phyloP scores from a whole-genome alignment of 73 alveolate species.

The Paramecium sonneborni region DNA sequence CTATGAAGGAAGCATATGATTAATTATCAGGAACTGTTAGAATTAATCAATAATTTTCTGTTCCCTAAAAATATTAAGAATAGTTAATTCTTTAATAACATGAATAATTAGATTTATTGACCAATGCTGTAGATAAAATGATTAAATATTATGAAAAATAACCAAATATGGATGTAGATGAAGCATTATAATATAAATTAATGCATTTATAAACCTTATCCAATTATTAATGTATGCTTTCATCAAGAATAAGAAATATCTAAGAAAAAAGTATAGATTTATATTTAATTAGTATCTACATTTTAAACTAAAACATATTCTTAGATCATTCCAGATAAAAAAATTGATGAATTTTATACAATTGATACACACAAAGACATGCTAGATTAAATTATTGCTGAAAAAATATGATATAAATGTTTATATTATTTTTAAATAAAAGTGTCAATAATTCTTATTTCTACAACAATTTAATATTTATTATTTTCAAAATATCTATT shows the following conservation, averaged over 20 bases:
- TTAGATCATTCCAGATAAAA: not conserved
- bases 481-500: no score
- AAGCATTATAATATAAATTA: not conserved
- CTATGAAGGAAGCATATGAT: not conserved
- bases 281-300: not conserved
- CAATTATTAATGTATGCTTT: not conserved
- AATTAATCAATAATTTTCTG: not conserved
- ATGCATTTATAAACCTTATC: not conserved
- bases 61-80: slow-evolving; percentile 5
- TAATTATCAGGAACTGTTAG: not conserved
- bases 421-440: no score
- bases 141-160: not conserved
- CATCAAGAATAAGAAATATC: not conserved
- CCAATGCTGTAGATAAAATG: not conserved
- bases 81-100: not conserved
- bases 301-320: not conserved
- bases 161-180: slow-evolving; percentile 28
- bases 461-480: no score
- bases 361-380: not conserved
- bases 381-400: not conserved
- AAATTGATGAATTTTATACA: not conserved
- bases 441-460: no score
- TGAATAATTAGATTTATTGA: not conserved
- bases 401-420: not conserved
- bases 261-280: not conserved